Evolutionary conservation across 202 grass and related monocot genomes (phyloP).

Genomic region (Bolboschoenoplectus hybrid): DNA sequence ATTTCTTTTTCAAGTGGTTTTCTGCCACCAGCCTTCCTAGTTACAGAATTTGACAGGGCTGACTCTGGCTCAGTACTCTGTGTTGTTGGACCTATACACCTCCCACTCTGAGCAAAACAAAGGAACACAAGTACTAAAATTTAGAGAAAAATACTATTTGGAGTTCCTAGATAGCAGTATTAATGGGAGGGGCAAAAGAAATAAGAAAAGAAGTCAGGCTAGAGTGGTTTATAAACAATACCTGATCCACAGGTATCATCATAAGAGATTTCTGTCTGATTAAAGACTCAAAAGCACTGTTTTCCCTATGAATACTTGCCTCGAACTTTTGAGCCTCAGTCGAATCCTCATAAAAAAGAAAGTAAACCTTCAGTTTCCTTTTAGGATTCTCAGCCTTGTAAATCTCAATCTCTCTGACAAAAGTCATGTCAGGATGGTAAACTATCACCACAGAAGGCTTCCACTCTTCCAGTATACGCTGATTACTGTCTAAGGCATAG

Average conservation of each 20-base stretch:
- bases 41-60: conserved; percentile 68
- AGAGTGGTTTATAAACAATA: conserved; percentile 35
- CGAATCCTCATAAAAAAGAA: conserved; percentile 96
- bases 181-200: not conserved
- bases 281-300: conserved; percentile 91
- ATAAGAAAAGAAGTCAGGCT: not conserved
- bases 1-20: conserved; percentile 71
- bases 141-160: not conserved
- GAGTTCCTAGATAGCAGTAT: not conserved
- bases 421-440: conserved; percentile 95
- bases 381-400: conserved; percentile 86
- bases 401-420: conserved; percentile 93
- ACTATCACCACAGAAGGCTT: conserved; percentile 84
- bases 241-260: conserved; percentile 98
- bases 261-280: conserved; percentile 95
- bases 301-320: conserved; percentile 85
- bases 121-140: not conserved
- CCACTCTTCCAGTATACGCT: conserved; percentile 71
- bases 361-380: conserved; percentile 79
- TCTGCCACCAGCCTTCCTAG: conserved; percentile 88
- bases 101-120: conserved; percentile 65
- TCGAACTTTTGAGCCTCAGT: conserved; percentile 93
- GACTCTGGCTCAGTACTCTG: conserved; percentile 56
- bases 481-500: conserved; percentile 82
- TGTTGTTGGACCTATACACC: conserved; percentile 68